Percentiles rank a stretch among this genome's conserved stretches.
Evolutionary conservation across 2,329 filamentous ascomycete genomes (phyloP).

Genomic region (Microdochium paspali): DNA sequence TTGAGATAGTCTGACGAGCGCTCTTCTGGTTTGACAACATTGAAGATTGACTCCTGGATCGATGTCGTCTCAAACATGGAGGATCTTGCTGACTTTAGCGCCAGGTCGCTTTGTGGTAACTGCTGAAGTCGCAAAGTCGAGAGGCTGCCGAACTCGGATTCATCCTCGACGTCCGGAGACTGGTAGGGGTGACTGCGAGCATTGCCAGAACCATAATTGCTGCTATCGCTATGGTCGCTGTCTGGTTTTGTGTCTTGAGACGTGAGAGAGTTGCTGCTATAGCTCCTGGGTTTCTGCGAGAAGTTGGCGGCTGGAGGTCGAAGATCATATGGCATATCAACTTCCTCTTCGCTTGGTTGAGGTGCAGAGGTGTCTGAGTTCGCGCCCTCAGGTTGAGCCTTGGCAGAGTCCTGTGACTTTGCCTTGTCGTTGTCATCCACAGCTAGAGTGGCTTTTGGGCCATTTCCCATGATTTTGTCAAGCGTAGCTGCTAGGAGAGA

Average conservation of each 20-base stretch:
- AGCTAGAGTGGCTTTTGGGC: background rate
- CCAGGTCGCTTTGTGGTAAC: background rate
- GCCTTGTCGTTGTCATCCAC: background rate
- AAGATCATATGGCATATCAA: background rate
- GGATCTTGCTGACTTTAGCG: background rate
- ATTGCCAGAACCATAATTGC: background rate
- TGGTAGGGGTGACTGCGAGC: background rate
- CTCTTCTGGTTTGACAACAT: slow-evolving; percentile 8
- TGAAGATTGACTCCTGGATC: slow-evolving; percentile 1
- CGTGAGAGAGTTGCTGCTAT: background rate
- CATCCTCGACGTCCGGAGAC: background rate
- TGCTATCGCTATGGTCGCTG: background rate
- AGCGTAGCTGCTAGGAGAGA: background rate
- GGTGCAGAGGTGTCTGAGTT: background rate
- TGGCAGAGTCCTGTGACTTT: background rate
- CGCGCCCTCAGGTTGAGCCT: background rate
- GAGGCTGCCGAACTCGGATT: background rate
- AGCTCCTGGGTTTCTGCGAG: background rate
- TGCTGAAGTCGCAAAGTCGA: background rate
- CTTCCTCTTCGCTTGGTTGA: background rate
- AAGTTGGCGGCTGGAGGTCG: background rate
- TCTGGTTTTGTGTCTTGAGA: background rate
- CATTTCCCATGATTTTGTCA: background rate
- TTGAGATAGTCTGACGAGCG: slow-evolving; percentile 18
- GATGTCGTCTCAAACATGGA: background rate